Conservation (phyloP, 2,329 filamentous ascomycete species). For the Drechslerella dactyloides region DNA sequence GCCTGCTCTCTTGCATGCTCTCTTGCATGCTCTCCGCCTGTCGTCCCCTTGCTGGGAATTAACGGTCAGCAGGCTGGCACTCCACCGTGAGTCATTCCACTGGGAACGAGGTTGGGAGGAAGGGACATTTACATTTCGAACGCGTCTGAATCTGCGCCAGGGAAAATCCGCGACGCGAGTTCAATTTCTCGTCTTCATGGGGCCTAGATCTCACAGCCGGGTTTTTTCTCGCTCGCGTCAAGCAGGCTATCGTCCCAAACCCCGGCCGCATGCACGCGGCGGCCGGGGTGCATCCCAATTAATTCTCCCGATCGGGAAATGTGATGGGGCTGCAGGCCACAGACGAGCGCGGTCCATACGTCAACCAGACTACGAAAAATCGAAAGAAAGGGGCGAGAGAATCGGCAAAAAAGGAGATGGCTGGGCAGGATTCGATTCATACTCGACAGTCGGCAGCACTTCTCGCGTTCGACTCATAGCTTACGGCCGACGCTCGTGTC, state of each 20-base stretch:
- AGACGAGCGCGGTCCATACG: constrained; percentile 6
- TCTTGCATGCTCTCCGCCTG: too few species aligned
- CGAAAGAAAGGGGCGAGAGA: background rate
- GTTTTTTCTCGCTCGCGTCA: background rate
- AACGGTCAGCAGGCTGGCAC: constrained; percentile 1
- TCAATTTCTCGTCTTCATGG: background rate
- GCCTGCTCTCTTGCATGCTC: too few species aligned
- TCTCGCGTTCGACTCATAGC: background rate
- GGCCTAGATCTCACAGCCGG: constrained; percentile 2
- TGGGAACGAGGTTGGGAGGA: background rate
- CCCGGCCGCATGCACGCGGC: constrained; percentile 24
- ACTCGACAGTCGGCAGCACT: constrained; percentile 7
- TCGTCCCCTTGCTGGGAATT: background rate
- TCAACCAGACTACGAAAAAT: constrained; percentile 19
- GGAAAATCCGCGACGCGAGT: constrained; percentile 22
- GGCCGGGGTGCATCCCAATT: constrained; percentile 19
- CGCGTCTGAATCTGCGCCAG: background rate
- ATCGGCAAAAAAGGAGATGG: constrained; percentile 21
- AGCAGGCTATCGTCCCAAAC: background rate
- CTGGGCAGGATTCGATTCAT: constrained; percentile 24
- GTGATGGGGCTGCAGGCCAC: constrained; percentile 26
- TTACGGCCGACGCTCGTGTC: too few species aligned
- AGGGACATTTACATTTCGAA: background rate
- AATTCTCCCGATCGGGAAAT: constrained; percentile 45
- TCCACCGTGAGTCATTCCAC: constrained; percentile 18